Evolutionary conservation across 1,284 basidiomycete genomes (phyloP), one percentile per base, ranked within the genome.

Genomic region (Pseudozyma sp.): DNA sequence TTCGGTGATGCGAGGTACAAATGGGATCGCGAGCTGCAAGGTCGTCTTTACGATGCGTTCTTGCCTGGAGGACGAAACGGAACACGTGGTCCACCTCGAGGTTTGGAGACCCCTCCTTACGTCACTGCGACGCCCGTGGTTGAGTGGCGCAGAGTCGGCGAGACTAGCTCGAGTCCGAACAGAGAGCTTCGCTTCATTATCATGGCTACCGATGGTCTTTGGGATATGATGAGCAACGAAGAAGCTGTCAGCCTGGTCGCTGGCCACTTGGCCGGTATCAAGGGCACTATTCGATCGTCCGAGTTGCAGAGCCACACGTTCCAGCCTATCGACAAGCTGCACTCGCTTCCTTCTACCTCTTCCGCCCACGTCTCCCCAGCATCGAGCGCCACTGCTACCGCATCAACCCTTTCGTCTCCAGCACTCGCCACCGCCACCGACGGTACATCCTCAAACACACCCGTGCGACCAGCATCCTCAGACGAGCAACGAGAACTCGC

Each of bases 1-100:
- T 96, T 95, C 71, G 95, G 95, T 62, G 97, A 98, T 86, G 92
- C 94, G 3, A 89, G 93, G 36, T 99, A 98, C 88, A 97, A 99
- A 79, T 89, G 88, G 88, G 85, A 78, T 64, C 79, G 54, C n/a
- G 81, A 82, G 11, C 76, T 85, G 39, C 86, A 87, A 69, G 81
- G 83, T 50, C 78, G 83, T 45, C 77, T 87, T 7, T 83, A 85
- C 38, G 77, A 83, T 39, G 83, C 85, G 1, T 86, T 87, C 78
- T 67, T 84, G 31, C 83, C 83, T 1, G 79, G 75, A 11, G 76
- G 76, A 14, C 38, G 68, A 2, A 36, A 53, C 0, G 69, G 71
- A 13, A 77, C 76, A 13, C 76, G 83, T 8, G 63, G 62, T 31
- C 76, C 81, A 16, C 83, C 83, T 16, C 65, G 70, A 11, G 48